Conservation (phyloP, 129 eudicot species). For the Arctium lappa region DNA sequence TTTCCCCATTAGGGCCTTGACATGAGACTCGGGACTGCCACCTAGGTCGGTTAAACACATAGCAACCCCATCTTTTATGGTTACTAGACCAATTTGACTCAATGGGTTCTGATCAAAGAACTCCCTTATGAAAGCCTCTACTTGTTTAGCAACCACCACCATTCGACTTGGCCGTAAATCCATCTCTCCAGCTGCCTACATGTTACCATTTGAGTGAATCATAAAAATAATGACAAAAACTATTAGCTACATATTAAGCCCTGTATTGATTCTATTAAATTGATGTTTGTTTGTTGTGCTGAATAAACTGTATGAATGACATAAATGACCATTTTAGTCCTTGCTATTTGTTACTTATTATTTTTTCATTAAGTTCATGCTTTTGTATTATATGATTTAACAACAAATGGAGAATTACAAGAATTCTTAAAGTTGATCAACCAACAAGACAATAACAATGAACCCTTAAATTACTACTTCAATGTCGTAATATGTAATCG, state of each 20-base stretch:
- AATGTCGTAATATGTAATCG: neutral
- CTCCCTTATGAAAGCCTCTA: conserved; percentile 88
- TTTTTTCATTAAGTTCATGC: neutral
- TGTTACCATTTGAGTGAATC: conserved; percentile 16
- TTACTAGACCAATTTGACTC: conserved; percentile 83
- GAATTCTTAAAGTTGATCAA: neutral
- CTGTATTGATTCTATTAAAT: too few species aligned
- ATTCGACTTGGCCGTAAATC: conserved; percentile 91
- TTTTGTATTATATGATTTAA: neutral
- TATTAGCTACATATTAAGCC: neutral
- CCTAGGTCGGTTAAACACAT: conserved; percentile 86
- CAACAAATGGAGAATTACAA: neutral
- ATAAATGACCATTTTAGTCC: neutral
- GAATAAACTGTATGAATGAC: neutral
- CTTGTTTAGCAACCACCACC: conserved; percentile 91
- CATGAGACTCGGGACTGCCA: conserved; percentile 98
- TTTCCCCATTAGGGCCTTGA: conserved; percentile 81
- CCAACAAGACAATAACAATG: neutral
- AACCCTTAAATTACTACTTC: neutral
- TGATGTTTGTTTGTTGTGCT: neutral
- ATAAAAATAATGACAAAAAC: neutral
- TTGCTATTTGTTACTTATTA: neutral
- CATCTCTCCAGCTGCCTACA: conserved; percentile 92
- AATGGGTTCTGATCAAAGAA: conserved; percentile 96
- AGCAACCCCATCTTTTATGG: conserved; percentile 87